Conservation (phyloP, 345 rosid species). For the Eucalyptus pauciflora region DNA sequence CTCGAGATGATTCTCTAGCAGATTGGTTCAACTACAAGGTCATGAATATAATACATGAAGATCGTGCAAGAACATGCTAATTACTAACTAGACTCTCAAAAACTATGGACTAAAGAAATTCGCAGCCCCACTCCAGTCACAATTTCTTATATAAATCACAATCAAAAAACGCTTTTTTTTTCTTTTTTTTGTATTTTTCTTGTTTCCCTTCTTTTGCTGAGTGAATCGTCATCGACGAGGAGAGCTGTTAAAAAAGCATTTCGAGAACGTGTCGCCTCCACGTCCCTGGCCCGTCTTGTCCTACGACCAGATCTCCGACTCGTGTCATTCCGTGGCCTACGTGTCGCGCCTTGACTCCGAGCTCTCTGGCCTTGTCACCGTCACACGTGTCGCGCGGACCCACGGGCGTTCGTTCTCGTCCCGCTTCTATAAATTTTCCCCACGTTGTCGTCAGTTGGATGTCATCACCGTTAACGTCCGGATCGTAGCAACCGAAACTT, state of each 20-base stretch:
- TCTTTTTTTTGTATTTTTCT: too few relatives aligned
- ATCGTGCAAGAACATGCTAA: not conserved
- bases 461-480: not conserved
- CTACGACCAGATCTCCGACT: not conserved
- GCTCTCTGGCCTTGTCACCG: not conserved
- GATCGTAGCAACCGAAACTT: not conserved
- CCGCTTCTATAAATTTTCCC: not conserved
- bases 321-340: not conserved
- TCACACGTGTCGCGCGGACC: not conserved
- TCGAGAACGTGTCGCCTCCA: not conserved
- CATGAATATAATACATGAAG: not conserved
- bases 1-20: not conserved
- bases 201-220: not conserved
- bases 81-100: not conserved
- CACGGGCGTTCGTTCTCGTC: not conserved
- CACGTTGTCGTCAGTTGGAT: not conserved
- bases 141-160: not conserved
- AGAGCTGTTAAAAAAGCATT: not conserved
- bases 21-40: not conserved
- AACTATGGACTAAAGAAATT: not conserved
- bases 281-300: not conserved
- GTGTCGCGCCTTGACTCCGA: not conserved
- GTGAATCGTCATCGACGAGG: not conserved
- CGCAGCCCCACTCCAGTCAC: not conserved
- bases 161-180: not conserved